Base-by-base conservation (phyloP, 345 rosid species). In the Corchorus olitorius region DNA sequence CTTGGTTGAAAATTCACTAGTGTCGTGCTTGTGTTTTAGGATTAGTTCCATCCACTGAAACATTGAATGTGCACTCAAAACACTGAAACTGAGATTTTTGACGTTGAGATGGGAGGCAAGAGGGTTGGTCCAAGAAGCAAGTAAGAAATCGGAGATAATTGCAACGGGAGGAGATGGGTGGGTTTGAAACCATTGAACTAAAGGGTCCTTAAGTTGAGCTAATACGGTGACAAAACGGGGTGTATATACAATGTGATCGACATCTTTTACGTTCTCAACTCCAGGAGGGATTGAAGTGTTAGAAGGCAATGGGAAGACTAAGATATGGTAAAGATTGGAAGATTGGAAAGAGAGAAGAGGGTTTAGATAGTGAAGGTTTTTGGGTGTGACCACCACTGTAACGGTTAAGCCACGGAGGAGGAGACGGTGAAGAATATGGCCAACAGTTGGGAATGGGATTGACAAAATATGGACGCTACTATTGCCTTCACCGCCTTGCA, bases 81-180 rank as follows among this genome's bases (percentile, higher is more conserved):
- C 91, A 0, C 88, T 87, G 79, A 91, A 91, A 0, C 73, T 72
- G 60, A 87, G 9, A 3, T 82, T 81, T 1, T 68, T 83, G 55
- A 89, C 53, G 7, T 86, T 80, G 45, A 84, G 72, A 17, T 41
- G 12, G n/a, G 10, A 55, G 20, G 85, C 85, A 1, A 91, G 77
- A 8, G 58, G 63, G 15, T 84, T 73, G 4, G 91, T 87, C 93
- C 91, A 91, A 17, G 68, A 64, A 0, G 91, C 83, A 45, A 86
- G 81, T 81, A 91, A 85, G 76, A 91, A 79, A 58, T 91, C 93
- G 5, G 95, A 84, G 53, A 91, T 78, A 17, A 91, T 83, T 6
- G 86, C 89, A 0, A 80, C 80, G 0, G 91, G 92, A 4, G 91
- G 94, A 5, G 85, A 87, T 55, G 78, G 70, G 22, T 85, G 91